A percentile compares a stretch with the other conserved stretches of the same genome.
Conservation (phyloP, 108 stramenopile genomes). For the Parmales sp. region DNA sequence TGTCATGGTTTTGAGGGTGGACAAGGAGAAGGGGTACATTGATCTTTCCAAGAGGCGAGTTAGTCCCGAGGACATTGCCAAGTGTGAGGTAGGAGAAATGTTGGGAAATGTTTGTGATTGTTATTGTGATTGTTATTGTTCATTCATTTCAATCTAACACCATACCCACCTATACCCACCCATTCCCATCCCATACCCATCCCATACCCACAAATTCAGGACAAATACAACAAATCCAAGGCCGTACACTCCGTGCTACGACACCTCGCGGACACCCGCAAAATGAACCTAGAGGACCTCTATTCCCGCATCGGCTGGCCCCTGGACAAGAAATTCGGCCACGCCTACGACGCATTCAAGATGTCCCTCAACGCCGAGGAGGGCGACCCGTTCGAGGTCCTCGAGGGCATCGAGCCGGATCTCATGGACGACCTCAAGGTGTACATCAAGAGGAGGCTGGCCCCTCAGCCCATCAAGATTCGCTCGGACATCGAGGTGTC, state of each 20-base stretch:
- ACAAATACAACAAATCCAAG: slow-evolving; percentile 80
- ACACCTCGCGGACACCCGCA: slow-evolving; percentile 84
- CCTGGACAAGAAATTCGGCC: slow-evolving; percentile 89
- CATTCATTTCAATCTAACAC: too few species aligned
- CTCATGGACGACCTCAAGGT: slow-evolving; percentile 34
- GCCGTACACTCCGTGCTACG: slow-evolving; percentile 92
- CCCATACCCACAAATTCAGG: neutral
- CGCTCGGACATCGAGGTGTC: slow-evolving; percentile 96
- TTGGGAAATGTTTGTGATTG: too few species aligned
- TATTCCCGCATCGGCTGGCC: slow-evolving; percentile 95
- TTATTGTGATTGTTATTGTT: too few species aligned
- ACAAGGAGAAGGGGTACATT: slow-evolving; percentile 99
- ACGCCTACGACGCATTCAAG: slow-evolving; percentile 97
- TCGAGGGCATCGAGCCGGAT: slow-evolving; percentile 16
- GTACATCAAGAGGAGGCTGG: slow-evolving; percentile 48
- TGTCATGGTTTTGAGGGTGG: slow-evolving; percentile 98
- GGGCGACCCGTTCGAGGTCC: slow-evolving; percentile 38
- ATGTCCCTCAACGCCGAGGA: slow-evolving; percentile 52
- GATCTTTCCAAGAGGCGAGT: slow-evolving; percentile 97
- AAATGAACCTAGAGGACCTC: slow-evolving; percentile 77
- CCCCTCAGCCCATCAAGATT: slow-evolving; percentile 96
- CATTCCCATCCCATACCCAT: neutral
- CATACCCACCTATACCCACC: neutral
- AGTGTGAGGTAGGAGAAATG: slow-evolving; percentile 98
- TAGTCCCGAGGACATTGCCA: slow-evolving; percentile 89